phyloP scores from a whole-genome alignment of 208 protist genomes.

The Leptomonas pyrrhocoris region DNA sequence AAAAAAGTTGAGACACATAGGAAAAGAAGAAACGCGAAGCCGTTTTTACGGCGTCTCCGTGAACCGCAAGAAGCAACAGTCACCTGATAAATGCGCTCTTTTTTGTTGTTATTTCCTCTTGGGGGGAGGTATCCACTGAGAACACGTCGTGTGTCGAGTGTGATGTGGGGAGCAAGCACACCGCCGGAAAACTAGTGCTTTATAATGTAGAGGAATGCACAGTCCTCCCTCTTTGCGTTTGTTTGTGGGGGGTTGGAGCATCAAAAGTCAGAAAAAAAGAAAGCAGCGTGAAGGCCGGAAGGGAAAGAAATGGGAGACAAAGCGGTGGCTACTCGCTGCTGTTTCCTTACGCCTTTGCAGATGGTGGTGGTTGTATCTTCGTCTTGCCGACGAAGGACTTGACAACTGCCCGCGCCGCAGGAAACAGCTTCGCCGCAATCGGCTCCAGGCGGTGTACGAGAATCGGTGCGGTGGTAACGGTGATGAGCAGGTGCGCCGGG shows the following conservation, averaged over 20 bases:
- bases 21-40: slow-evolving; percentile 21
- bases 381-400: slow-evolving; percentile 32
- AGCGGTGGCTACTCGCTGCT: no score
- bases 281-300: neutral
- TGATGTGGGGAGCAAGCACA: no score
- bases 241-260: neutral
- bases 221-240: neutral
- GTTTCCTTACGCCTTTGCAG: slow-evolving; percentile 2
- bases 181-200: no score
- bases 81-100: no score
- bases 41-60: neutral
- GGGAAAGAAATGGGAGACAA: neutral
- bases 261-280: no score
- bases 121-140: no score
- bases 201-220: no score
- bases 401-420: slow-evolving; percentile 27
- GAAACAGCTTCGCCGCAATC: slow-evolving; percentile 51
- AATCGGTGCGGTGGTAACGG: slow-evolving; percentile 65
- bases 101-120: no score
- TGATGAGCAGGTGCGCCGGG: slow-evolving; percentile 67
- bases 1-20: slow-evolving; percentile 13
- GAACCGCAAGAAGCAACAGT: no score
- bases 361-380: neutral
- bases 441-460: slow-evolving; percentile 73
- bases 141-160: no score